These are phyloP conservation scores for Alternaria ventricosa DNA, from an alignment of 2,329 filamentous ascomycete genomes.

Conservation along the genomic window DNA sequence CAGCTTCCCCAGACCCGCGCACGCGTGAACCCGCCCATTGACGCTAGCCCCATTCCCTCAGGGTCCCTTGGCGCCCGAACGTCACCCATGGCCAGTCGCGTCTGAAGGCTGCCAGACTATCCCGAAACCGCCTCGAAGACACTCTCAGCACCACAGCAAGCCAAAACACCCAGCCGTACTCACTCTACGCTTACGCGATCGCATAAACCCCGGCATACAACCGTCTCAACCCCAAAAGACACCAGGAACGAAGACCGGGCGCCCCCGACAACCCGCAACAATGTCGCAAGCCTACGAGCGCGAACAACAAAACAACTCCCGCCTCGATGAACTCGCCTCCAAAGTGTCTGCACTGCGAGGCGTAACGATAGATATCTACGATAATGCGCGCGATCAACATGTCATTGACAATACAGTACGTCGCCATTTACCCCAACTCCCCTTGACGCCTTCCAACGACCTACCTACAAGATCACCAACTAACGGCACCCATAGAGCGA, in stretches of 20 bases:
- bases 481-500: constrained; percentile 65
- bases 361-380: constrained; percentile 97
- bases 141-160: background rate
- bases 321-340: constrained; percentile 85
- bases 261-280: constrained; percentile 15
- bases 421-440: constrained; percentile 18
- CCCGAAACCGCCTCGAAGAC: background rate
- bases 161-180: background rate
- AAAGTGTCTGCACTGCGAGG: constrained; percentile 93
- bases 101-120: background rate
- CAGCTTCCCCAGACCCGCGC: constrained; percentile 4
- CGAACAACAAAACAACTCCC: constrained; percentile 88
- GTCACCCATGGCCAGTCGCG: constrained; percentile 6
- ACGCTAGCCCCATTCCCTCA: constrained; percentile 11
- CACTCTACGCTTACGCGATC: background rate
- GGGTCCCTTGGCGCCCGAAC: constrained; percentile 20
- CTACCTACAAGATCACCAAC: background rate
- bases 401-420: constrained; percentile 88
- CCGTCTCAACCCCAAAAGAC: background rate
- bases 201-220: background rate
- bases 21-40: background rate
- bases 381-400: constrained; percentile 86
- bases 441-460: background rate
- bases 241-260: background rate
- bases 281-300: constrained; percentile 67